A percentile compares a stretch with the other conserved stretches of the same genome.
These are phyloP conservation scores for Lactarius akahatsu DNA, from an alignment of 768 basidiomycete genomes.

Conservation along the genomic window DNA sequence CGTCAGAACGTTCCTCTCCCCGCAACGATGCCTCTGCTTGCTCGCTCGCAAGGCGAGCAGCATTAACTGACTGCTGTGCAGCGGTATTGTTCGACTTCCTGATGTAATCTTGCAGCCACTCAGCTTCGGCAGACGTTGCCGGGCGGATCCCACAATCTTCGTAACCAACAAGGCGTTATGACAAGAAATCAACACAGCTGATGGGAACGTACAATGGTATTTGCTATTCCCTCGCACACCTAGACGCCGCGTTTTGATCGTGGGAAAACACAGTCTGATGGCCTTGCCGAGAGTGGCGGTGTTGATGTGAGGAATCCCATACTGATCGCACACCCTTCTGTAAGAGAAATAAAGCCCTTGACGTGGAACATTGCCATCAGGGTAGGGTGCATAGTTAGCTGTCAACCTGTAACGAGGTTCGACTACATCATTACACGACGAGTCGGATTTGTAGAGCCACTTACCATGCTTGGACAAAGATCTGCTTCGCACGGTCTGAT, in stretches of 20 bases:
- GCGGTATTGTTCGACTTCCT: conserved; percentile 88
- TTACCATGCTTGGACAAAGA: conserved; percentile 90
- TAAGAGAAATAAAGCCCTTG: conserved; percentile 95
- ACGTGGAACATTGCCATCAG: conserved; percentile 89
- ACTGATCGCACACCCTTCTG: conserved; percentile 86
- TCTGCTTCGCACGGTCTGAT: conserved; percentile 87
- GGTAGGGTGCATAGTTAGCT: conserved; percentile 87
- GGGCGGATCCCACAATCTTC: conserved; percentile 91
- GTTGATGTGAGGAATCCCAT: conserved; percentile 92
- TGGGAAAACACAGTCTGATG: conserved; percentile 88
- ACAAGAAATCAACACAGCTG: conserved; percentile 33
- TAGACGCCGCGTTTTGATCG: conserved; percentile 90
- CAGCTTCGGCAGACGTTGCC: conserved; percentile 86
- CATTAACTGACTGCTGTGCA: conserved; percentile 70
- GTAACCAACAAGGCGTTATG: conserved; percentile 30
- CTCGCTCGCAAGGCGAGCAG: conserved; percentile 70
- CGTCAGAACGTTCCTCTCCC: conserved; percentile 73
- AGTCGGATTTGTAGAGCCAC: conserved; percentile 34
- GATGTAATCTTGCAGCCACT: conserved; percentile 90
- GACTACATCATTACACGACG: conserved; percentile 22
- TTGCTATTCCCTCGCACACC: conserved; percentile 94
- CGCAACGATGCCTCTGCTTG: conserved; percentile 58
- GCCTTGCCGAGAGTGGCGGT: conserved; percentile 95
- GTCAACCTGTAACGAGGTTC: conserved; percentile 57
- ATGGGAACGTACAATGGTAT: conserved; percentile 78